phyloP scores from a whole-genome alignment of 1,139 yeast species.

The Magnusiomyces fungicola region DNA sequence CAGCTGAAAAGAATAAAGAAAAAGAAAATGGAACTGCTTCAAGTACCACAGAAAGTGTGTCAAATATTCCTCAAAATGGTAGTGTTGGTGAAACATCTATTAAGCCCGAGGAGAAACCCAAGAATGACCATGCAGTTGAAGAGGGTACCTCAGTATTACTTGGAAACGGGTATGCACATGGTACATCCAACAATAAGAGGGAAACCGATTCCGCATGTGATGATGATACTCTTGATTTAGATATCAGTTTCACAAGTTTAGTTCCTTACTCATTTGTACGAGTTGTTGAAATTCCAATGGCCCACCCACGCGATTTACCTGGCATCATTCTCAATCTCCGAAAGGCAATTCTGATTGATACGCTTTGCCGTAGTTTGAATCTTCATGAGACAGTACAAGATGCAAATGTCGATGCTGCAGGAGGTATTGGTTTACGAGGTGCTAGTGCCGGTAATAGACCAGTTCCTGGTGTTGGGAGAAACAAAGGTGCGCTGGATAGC shows the following conservation, averaged over 20 bases:
- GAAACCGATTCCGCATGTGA: neutral
- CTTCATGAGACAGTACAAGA: conserved; percentile 2
- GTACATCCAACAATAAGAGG: neutral
- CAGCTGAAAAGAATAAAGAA: conserved; percentile 4
- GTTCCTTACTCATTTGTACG: conserved; percentile 27
- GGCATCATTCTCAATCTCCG: conserved; percentile 19
- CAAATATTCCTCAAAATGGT: neutral
- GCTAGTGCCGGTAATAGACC: neutral
- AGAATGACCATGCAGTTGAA: neutral
- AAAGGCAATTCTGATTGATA: conserved; percentile 12
- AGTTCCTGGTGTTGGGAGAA: neutral
- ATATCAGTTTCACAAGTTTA: conserved; percentile 22
- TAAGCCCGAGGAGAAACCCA: neutral
- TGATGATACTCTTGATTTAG: conserved; percentile 1
- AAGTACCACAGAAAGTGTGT: neutral
- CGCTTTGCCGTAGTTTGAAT: conserved; percentile 11
- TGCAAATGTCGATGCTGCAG: neutral
- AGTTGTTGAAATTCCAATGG: conserved; percentile 28
- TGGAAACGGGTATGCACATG: conserved; percentile 4
- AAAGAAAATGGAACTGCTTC: neutral
- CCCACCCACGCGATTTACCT: conserved; percentile 27
- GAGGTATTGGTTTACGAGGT: neutral
- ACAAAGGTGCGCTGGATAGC: neutral
- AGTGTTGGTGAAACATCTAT: neutral
- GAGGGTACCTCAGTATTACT: conserved; percentile 2